Evolutionary conservation across 306 rosid genomes (phyloP), one percentile per base, ranked within the genome.

Genomic region (Cyamopsis tetragonoloba): DNA sequence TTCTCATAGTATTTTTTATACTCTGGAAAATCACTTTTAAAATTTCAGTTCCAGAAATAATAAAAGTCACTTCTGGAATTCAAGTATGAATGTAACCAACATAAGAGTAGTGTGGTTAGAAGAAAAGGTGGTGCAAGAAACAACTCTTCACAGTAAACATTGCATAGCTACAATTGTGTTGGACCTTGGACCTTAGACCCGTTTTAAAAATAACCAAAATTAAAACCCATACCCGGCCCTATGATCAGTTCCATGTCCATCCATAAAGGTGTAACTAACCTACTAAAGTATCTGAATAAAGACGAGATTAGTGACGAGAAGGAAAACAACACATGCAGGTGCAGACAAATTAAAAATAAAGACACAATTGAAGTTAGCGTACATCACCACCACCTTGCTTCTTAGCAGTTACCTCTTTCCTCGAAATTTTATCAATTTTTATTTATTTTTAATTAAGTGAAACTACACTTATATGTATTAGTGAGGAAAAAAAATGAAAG

Each of bases 221-320:
- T 17, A 77, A 60, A 85, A 84, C 95, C 22, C 24, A 44, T 1
- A 3, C 8, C 22, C 20, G 15, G 24, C 51, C 51, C 23, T 15
- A 44, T 35, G 12, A 35, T 35, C 41, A 35, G 41, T 3, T 44
- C 51, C 11, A 17, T 35, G n/a, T n/a, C n/a, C n/a, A n/a, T n/a
- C n/a, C n/a, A n/a, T n/a, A n/a, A n/a, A n/a, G n/a, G n/a, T n/a
- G n/a, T n/a, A n/a, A n/a, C 41, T 17, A 85, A 80, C 79, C 7
- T 15, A 50, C 49, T 15, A 2, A 38, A 38, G 44, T 39, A n/a
- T n/a, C n/a, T 39, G 44, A 39, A 39, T 12, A 37, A 39, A 39
- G 4, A 39, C 44, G n/a, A 1, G 3, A 39, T 42, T 5, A 42
- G 14, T 13, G 48, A 8, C 15, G n/a, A 4, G 14, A 13, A 14